These are phyloP conservation scores for Venturia nashicola DNA, from an alignment of 2,329 filamentous ascomycete genomes.

Conservation along the genomic window DNA sequence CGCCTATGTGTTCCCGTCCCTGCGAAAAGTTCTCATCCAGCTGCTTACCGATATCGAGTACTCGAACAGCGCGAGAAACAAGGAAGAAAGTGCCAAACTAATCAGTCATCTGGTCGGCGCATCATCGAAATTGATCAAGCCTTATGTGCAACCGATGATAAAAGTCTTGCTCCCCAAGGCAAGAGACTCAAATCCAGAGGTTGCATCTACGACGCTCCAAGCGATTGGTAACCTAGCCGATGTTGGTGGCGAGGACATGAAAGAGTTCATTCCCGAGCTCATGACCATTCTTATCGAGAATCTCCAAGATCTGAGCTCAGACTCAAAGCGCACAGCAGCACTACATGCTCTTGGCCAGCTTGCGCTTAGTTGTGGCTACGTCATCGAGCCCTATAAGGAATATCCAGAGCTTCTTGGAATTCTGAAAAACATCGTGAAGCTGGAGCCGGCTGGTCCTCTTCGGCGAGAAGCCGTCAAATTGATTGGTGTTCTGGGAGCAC, in stretches of 20 bases:
- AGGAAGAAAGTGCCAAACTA: conserved; percentile 90
- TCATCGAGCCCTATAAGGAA: conserved; percentile 89
- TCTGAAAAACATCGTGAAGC: conserved; percentile 85
- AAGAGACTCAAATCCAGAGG: conserved; percentile 69
- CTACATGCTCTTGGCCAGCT: conserved; percentile 83
- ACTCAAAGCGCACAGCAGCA: conserved; percentile 80
- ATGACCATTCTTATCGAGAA: conserved; percentile 95
- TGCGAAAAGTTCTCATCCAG: conserved; percentile 91
- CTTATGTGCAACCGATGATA: conserved; percentile 95
- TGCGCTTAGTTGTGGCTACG: conserved; percentile 92
- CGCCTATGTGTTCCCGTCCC: conserved; percentile 90
- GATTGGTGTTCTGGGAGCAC: conserved; percentile 85
- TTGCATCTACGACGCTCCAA: conserved; percentile 88
- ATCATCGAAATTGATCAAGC: conserved; percentile 83
- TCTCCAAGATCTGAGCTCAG: conserved; percentile 85
- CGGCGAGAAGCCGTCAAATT: conserved; percentile 92
- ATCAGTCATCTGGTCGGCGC: conserved; percentile 89
- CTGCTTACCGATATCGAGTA: conserved; percentile 94
- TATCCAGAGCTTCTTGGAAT: conserved; percentile 90
- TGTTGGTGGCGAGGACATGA: conserved; percentile 89
- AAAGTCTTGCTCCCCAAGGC: conserved; percentile 89
- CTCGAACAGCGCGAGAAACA: conserved; percentile 84
- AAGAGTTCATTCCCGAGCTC: conserved; percentile 75
- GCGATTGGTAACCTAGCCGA: conserved; percentile 89
- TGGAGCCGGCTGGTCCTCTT: conserved; percentile 74